phyloP scores from a whole-genome alignment of 2,329 filamentous ascomycete genomes.

The Orbilia quercus region DNA sequence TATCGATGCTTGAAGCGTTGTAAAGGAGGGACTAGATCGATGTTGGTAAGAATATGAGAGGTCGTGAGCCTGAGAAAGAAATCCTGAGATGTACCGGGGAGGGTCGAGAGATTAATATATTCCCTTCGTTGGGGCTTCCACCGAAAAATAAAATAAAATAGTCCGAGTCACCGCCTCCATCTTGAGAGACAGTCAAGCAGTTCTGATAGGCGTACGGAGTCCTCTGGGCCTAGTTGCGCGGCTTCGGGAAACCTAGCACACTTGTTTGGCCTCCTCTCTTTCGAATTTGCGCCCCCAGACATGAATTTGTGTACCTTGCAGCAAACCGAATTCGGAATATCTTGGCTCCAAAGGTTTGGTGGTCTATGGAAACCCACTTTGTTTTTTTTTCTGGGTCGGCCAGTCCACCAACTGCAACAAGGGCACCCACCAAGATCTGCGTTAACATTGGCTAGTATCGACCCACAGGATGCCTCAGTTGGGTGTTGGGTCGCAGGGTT shows the following conservation, averaged over 20 bases:
- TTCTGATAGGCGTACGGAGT: slow-evolving; percentile 54
- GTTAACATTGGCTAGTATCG: slow-evolving; percentile 51
- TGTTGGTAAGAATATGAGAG: slow-evolving; percentile 53
- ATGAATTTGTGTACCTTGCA: slow-evolving; percentile 56
- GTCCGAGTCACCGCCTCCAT: slow-evolving; percentile 53
- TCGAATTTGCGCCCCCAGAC: slow-evolving; percentile 55
- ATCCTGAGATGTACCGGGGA: slow-evolving; percentile 50
- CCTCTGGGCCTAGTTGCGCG: slow-evolving; percentile 51
- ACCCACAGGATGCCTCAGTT: slow-evolving; percentile 54
- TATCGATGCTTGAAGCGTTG: slow-evolving; percentile 51
- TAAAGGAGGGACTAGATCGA: slow-evolving; percentile 57
- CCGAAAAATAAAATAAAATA: slow-evolving; percentile 33
- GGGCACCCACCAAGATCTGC: slow-evolving; percentile 54
- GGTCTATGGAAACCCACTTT: slow-evolving; percentile 31
- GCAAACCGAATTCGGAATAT: slow-evolving; percentile 53
- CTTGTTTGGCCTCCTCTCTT: slow-evolving; percentile 55
- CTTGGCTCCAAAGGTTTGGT: slow-evolving; percentile 41
- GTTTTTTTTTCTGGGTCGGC: slow-evolving; percentile 35
- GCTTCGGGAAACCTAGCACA: slow-evolving; percentile 53
- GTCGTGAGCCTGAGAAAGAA: slow-evolving; percentile 47
- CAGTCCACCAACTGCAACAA: slow-evolving; percentile 48
- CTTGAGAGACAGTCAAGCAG: slow-evolving; percentile 53
- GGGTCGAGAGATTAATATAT: slow-evolving; percentile 57
- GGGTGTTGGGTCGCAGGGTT: slow-evolving; percentile 51
- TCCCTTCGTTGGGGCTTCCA: slow-evolving; percentile 37